Base-by-base conservation (phyloP, 208 protist species). In the Trypanosoma cruzi region DNA sequence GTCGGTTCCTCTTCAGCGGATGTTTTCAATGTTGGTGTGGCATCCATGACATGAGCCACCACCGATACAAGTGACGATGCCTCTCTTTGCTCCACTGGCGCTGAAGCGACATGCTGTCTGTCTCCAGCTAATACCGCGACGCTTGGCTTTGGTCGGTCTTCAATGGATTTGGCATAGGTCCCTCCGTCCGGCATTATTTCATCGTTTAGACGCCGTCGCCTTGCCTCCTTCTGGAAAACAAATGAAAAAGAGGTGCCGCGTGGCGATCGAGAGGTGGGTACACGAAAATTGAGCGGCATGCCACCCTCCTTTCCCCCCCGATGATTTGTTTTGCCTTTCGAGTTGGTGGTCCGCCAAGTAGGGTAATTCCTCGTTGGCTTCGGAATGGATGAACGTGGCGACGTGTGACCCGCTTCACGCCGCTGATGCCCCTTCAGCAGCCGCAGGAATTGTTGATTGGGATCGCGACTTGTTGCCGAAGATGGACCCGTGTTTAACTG, bases 161-260 rank as follows among this genome's bases (percentile, higher is more conserved):
- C 52, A 32, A 32, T 18, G 26, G 31, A 20, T 13, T 11, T 57
- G 7, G 22, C 7, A 32, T 32, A 13, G 22, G 13, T 4, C 31
- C 29, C 57, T 44, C 28, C 57, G 34, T 22, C 24, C 4, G 20
- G 40, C 13, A 6, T 26, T 26, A 4, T 11, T 52, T 18, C 48
- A 8, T 22, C 48, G 22, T 52, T 26, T 18, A n/a, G 48, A n/a
- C 48, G 48, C 48, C 48, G 18, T 20, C 49, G 49, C 22, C 36
- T 40, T 18, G 31, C 63, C 29, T 68, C 63, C 32, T 59, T 28
- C 40, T 60, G 64, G n/a, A 50, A 28, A 18, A 26, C 42, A 28
- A 42, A 54, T 14, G 64, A 70, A 29, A 53, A 62, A 26, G 64
- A 70, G 3, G 29, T 22, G 1, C 54, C 62, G 34, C 60, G 49